These are phyloP conservation scores for Xylariaceae sp. DNA, from an alignment of 2,329 filamentous ascomycete genomes.

Conservation along the genomic window DNA sequence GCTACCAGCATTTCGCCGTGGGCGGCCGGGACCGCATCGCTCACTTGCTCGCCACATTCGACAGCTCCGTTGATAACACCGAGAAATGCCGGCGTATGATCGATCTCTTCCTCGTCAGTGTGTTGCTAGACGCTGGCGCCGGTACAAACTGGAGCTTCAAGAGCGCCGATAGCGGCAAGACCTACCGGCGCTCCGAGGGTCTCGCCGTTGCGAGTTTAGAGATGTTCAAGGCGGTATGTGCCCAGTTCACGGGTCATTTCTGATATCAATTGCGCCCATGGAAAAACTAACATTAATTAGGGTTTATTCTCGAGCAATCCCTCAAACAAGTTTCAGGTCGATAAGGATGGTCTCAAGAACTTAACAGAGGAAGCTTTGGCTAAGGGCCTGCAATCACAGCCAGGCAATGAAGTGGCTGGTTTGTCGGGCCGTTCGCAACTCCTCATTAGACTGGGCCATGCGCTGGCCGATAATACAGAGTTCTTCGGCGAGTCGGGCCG, in stretches of 20 bases:
- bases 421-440: constrained; percentile 79
- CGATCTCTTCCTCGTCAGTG: constrained; percentile 65
- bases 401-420: constrained; percentile 75
- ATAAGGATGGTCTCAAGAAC: constrained; percentile 70
- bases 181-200: constrained; percentile 69
- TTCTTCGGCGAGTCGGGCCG: constrained; percentile 80
- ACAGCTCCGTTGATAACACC: constrained; percentile 36
- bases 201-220: constrained; percentile 62
- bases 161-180: constrained; percentile 77
- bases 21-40: constrained; percentile 45
- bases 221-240: constrained; percentile 73
- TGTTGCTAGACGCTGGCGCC: constrained; percentile 80
- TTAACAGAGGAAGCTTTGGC: constrained; percentile 71
- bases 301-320: constrained; percentile 82
- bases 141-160: constrained; percentile 90
- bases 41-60: constrained; percentile 31
- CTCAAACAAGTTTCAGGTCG: constrained; percentile 80
- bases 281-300: constrained; percentile 28
- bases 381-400: constrained; percentile 76
- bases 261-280: not conserved
- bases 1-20: constrained; percentile 60
- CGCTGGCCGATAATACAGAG: constrained; percentile 68
- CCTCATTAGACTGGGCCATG: constrained; percentile 67
- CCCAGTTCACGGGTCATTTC: not conserved
- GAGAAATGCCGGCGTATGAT: constrained; percentile 44